Evolutionary conservation across 345 rosid species (phyloP).

Genomic region (Capsella bursapastoris): DNA sequence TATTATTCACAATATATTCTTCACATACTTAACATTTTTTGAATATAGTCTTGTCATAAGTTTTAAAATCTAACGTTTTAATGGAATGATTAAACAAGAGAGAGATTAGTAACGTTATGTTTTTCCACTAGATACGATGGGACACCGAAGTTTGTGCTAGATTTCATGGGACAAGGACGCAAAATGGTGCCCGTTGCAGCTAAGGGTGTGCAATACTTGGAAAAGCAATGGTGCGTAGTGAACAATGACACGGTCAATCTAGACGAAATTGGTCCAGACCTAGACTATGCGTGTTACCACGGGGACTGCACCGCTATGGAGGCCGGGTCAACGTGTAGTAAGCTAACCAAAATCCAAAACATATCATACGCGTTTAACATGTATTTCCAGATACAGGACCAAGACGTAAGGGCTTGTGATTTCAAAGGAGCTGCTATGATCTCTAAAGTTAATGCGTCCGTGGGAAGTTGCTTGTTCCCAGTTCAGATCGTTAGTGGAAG

Average conservation of each 20-base stretch:
- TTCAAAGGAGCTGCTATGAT: constrained; percentile 65
- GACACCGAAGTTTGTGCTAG: constrained; percentile 68
- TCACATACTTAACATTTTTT: neutral
- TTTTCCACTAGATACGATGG: constrained; percentile 54
- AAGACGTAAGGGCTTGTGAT: constrained; percentile 63
- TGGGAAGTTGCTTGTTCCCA: constrained; percentile 59
- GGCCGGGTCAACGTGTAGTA: constrained; percentile 52
- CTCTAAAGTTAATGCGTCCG: constrained; percentile 52
- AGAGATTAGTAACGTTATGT: too few relatives aligned
- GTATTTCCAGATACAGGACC: constrained; percentile 65
- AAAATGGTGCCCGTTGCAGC: constrained; percentile 61
- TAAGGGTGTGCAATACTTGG: constrained; percentile 65
- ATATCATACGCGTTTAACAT: constrained; percentile 79
- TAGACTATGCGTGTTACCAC: constrained; percentile 57
- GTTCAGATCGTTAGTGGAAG: constrained; percentile 57
- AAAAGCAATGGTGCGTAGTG: constrained; percentile 64
- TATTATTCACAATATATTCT: neutral
- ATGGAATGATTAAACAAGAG: too few relatives aligned
- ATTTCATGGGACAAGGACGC: constrained; percentile 62
- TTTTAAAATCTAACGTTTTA: neutral
- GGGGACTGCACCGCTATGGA: constrained; percentile 64
- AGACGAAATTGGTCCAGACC: constrained; percentile 22
- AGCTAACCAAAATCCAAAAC: constrained; percentile 39
- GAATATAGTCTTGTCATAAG: neutral
- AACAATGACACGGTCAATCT: constrained; percentile 35